phyloP scores from a whole-genome alignment of 1,284 basidiomycete genomes.

The Polyporus tsugae region DNA sequence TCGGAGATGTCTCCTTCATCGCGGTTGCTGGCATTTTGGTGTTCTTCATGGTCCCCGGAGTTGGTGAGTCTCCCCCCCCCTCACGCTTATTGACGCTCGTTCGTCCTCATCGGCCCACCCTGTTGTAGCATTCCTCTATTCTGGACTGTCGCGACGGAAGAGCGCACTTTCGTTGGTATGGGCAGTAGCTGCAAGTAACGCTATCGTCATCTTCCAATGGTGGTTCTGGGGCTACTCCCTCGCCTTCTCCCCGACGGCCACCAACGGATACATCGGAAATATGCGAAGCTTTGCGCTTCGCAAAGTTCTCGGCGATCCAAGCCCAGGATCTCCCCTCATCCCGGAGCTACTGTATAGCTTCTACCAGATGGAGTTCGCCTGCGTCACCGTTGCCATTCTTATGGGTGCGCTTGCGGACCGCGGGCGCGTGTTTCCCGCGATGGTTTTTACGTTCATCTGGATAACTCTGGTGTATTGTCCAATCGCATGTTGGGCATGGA shows the following conservation, averaged over 20 bases:
- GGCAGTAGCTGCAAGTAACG: constrained; percentile 75
- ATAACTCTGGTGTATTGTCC: constrained; percentile 87
- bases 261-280: constrained; percentile 84
- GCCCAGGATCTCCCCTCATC: constrained; percentile 77
- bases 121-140: constrained; percentile 80
- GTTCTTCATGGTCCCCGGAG: constrained; percentile 81
- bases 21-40: constrained; percentile 84
- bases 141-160: constrained; percentile 84
- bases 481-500: constrained; percentile 83
- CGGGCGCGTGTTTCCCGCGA: constrained; percentile 86
- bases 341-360: constrained; percentile 83
- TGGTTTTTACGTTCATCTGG: constrained; percentile 91
- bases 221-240: constrained; percentile 88
- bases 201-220: constrained; percentile 91
- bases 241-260: constrained; percentile 80
- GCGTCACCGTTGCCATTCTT: constrained; percentile 79
- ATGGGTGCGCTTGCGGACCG: constrained; percentile 91
- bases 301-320: constrained; percentile 79
- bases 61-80: constrained; percentile 52
- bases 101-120: background rate
- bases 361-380: constrained; percentile 91
- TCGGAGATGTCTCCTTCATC: constrained; percentile 82
- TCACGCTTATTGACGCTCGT: background rate
- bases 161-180: constrained; percentile 75
- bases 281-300: constrained; percentile 75